Base-by-base conservation (phyloP, 2,329 filamentous ascomycete genomes). In the Diaporthe citriasiana region DNA sequence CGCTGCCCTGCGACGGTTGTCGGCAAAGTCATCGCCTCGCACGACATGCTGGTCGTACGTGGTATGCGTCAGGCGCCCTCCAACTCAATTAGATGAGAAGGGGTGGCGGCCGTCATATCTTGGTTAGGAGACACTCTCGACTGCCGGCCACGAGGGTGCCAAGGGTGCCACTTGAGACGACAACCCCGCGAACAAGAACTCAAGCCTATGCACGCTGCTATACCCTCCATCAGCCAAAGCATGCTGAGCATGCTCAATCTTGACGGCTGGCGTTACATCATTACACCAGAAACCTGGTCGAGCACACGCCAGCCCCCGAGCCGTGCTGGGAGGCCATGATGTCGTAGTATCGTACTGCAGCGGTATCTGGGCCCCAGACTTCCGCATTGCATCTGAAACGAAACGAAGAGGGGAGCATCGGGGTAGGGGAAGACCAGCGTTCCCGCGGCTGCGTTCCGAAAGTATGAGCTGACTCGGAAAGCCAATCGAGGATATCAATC, bases 381-480 rank as follows among this genome's bases (percentile, higher is more conserved):
- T 72, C 53, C 69, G 38, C 45, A 51, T 69, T 38, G 50, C 60
- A 53, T 51, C 45, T 63, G 72, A 72, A 72, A 74, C 59, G 69
- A 74, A 72, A 74, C 57, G 45, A 56, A 74, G 53, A 60, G 40
- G 73, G 53, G 51, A 69, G 50, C 40, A 63, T 56, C 50, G 51
- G 35, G 47, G 59, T 59, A 42, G 65, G 19, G 50, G 51, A 63
- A 47, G 45, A 25, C 63, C 63, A 59, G 63, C 57, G 51, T 30
- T 68, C 66, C 72, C 65, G 72, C 72, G 66, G 55, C 55, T 63
- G 72, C 45, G 38, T 70, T 47, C 71, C 53, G 45, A 57, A 70
- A 73, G 51, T 40, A 60, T 70, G 55, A 47, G 55, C 71, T 70
- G 71, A 73, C 71, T 70, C 65, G 53, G 57, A 68, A 68, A 68